Evolutionary conservation across 768 basidiomycete genomes (phyloP).

Genomic region (Astraeus odoratus): DNA sequence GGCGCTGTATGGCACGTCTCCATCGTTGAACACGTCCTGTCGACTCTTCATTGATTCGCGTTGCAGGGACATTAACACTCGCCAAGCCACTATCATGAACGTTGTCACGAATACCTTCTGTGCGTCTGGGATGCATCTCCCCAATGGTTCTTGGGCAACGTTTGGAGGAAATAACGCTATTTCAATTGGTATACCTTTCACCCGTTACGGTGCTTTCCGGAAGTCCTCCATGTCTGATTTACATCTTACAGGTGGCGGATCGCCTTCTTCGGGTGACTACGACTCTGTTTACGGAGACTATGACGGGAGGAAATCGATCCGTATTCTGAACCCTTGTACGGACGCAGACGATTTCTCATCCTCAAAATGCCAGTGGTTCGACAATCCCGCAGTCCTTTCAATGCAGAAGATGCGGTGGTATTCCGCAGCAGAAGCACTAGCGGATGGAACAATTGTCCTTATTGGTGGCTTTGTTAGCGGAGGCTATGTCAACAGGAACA

Average conservation of each 20-base stretch:
- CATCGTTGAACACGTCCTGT: background rate
- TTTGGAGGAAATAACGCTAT: constrained; percentile 75
- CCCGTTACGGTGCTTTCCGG: constrained; percentile 8
- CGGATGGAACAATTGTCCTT: constrained; percentile 69
- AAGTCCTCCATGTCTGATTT: constrained; percentile 21
- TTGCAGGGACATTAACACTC: constrained; percentile 19
- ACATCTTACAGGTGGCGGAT: constrained; percentile 30
- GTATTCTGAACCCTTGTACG: constrained; percentile 70
- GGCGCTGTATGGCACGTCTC: constrained; percentile 54
- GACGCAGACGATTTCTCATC: constrained; percentile 37
- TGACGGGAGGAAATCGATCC: constrained; percentile 75
- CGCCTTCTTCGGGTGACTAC: constrained; percentile 24
- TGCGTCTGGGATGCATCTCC: constrained; percentile 73
- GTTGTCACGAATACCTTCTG: constrained; percentile 70
- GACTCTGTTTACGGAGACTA: constrained; percentile 68
- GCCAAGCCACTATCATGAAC: constrained; percentile 15
- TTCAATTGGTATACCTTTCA: constrained; percentile 31
- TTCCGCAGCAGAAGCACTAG: constrained; percentile 60
- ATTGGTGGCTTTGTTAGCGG: constrained; percentile 74
- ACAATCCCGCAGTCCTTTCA: constrained; percentile 51
- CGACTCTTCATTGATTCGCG: background rate
- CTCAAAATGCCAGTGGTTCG: constrained; percentile 60
- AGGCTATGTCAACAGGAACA: constrained; percentile 70
- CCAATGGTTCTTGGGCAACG: constrained; percentile 66
- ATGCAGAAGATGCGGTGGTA: constrained; percentile 73